These are phyloP conservation scores for Naumovozyma baii DNA, from an alignment of 805 yeast species.

Conservation along the genomic window DNA sequence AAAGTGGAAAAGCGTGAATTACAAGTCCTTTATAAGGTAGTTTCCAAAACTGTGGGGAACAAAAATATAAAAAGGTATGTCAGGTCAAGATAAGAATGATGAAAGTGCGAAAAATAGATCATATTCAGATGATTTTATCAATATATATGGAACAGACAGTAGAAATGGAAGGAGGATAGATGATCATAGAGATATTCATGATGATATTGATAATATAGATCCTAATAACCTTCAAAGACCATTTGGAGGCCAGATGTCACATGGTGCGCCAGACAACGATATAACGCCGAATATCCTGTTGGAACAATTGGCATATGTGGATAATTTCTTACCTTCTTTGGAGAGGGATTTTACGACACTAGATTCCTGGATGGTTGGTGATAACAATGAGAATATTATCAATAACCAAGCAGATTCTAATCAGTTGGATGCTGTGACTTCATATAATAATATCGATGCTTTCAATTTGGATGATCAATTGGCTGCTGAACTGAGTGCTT, in stretches of 20 bases:
- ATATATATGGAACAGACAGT: neutral
- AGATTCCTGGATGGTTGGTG: constrained; percentile 18
- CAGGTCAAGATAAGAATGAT: neutral
- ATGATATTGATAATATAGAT: neutral
- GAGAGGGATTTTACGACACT: constrained; percentile 34
- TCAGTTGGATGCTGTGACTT: neutral
- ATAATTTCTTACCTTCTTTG: constrained; percentile 55
- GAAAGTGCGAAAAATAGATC: neutral
- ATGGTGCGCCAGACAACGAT: constrained; percentile 2
- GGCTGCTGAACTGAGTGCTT: constrained; percentile 64
- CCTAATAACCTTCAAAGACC: neutral
- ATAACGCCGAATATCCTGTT: constrained; percentile 36
- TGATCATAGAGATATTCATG: constrained; percentile 1
- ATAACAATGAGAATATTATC: constrained; percentile 34
- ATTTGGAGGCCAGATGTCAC: neutral
- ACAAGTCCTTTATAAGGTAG: no score
- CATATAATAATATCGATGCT: constrained; percentile 27
- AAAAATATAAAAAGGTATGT: neutral
- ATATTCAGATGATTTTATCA: neutral
- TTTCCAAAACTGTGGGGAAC: neutral
- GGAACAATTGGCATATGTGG: constrained; percentile 74
- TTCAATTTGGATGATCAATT: constrained; percentile 39
- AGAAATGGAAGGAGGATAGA: neutral
- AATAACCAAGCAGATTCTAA: constrained; percentile 10
- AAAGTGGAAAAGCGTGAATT: no score